phyloP scores from a whole-genome alignment of 768 basidiomycete species.

The Dentipellis sp. region DNA sequence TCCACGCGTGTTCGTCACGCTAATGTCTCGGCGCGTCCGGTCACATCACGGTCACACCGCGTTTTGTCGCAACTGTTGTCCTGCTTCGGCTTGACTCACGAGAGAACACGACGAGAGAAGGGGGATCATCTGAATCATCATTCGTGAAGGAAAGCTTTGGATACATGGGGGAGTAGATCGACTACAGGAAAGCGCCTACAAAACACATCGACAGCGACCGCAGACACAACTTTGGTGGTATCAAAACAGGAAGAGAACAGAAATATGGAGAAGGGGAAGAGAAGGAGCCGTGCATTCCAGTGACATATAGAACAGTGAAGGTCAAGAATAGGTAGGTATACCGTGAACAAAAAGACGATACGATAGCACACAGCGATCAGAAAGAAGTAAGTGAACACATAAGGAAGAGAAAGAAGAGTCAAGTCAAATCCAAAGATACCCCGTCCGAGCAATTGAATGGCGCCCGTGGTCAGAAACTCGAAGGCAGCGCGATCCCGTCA shows the following conservation, averaged over 20 bases:
- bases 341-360: background rate
- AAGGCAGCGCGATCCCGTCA: constrained; percentile 19
- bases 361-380: background rate
- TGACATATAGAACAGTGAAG: background rate
- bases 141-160: background rate
- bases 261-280: background rate
- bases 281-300: background rate
- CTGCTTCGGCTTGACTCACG: background rate
- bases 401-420: background rate
- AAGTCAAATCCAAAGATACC: background rate
- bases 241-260: background rate
- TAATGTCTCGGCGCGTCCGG: background rate
- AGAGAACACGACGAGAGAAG: background rate
- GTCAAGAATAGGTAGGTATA: background rate
- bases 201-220: constrained; percentile 5
- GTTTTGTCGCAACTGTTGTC: background rate
- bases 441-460: background rate
- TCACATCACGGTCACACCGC: background rate
- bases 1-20: background rate
- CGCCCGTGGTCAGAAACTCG: background rate
- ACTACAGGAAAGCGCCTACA: constrained; percentile 6
- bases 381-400: background rate
- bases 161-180: background rate
- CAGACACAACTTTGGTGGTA: background rate
- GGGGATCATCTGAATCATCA: no score